A percentile compares a stretch with the other conserved stretches of the same genome.
Conservation (phyloP, 2,329 filamentous ascomycete species). For the Diaporthe citriasiana region DNA sequence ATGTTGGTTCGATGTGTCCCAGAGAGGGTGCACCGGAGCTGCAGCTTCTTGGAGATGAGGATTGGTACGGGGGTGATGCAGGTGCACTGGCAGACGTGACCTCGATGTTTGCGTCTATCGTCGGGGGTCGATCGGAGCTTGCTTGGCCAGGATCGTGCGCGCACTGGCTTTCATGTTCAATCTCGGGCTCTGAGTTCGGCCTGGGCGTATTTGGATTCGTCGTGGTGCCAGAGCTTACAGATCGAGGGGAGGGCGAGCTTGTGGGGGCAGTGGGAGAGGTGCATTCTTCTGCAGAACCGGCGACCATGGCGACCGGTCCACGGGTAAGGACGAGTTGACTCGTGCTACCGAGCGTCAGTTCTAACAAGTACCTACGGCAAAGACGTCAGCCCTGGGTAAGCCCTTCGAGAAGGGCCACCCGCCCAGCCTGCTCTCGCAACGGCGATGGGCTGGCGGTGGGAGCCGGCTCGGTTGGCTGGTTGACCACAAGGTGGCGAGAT, state of each 20-base stretch:
- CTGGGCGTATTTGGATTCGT: constrained; percentile 38
- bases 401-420: background rate
- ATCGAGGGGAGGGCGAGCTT: background rate
- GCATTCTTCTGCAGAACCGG: background rate
- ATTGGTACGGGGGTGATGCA: background rate
- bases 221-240: constrained; percentile 23
- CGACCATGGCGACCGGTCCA: constrained; percentile 13
- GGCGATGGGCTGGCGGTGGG: background rate
- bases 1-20: constrained; percentile 32
- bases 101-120: too few relatives aligned
- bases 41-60: constrained; percentile 13
- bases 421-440: background rate
- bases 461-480: constrained; percentile 28
- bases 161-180: background rate
- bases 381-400: background rate
- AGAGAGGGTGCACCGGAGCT: background rate
- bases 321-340: background rate
- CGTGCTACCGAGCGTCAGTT: background rate
- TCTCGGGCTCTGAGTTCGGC: background rate
- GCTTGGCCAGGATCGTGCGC: background rate
- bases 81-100: background rate
- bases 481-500: background rate
- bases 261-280: background rate
- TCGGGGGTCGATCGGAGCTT: background rate
- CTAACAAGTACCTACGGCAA: background rate